Conservation (phyloP, 2,329 filamentous ascomycete genomes). For the Phialemonium atrogriseum region DNA sequence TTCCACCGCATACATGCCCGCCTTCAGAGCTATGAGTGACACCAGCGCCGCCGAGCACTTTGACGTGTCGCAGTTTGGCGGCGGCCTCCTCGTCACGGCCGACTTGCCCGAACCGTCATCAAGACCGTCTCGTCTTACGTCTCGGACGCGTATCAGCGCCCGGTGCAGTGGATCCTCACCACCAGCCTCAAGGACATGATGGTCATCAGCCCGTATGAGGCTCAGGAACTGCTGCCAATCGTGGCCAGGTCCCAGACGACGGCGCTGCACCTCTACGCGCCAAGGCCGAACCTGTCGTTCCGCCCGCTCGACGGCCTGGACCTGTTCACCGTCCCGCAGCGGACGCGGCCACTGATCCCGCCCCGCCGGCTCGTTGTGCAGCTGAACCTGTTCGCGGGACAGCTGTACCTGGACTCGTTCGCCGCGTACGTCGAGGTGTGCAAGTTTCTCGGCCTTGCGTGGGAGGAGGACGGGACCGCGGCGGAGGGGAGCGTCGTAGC, state of each 20-base stretch:
- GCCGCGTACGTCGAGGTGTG: conserved; percentile 47
- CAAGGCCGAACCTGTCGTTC: conserved; percentile 29
- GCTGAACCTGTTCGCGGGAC: conserved; percentile 60
- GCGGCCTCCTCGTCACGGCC: conserved; percentile 33
- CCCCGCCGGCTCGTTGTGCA: conserved; percentile 28
- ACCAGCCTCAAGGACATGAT: conserved; percentile 26
- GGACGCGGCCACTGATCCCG: conserved; percentile 7
- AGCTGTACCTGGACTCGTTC: conserved; percentile 51
- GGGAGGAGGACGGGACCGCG: conserved; percentile 13
- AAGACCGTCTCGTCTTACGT: conserved; percentile 3
- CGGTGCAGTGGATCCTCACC: conserved; percentile 46
- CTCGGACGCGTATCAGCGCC: conserved; percentile 40
- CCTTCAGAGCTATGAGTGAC: conserved; percentile 32
- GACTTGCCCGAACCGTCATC: conserved; percentile 43
- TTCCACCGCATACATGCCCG: conserved; percentile 29
- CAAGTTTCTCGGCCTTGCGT: conserved; percentile 40
- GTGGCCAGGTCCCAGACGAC: conserved; percentile 28
- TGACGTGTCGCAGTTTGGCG: conserved; percentile 24
- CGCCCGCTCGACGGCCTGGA: conserved; percentile 34
- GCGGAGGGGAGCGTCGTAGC: conserved; percentile 27
- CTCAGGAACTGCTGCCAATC: conserved; percentile 34
- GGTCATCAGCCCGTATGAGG: conserved; percentile 55
- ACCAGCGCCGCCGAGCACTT: conserved; percentile 31
- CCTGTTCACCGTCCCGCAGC: conserved; percentile 30
- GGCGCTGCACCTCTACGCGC: conserved; percentile 42